A percentile compares a stretch with the other conserved stretches of the same genome.
Conservation (phyloP, 169 alveolate species). For the Ichthyophthirius multifiliis region DNA sequence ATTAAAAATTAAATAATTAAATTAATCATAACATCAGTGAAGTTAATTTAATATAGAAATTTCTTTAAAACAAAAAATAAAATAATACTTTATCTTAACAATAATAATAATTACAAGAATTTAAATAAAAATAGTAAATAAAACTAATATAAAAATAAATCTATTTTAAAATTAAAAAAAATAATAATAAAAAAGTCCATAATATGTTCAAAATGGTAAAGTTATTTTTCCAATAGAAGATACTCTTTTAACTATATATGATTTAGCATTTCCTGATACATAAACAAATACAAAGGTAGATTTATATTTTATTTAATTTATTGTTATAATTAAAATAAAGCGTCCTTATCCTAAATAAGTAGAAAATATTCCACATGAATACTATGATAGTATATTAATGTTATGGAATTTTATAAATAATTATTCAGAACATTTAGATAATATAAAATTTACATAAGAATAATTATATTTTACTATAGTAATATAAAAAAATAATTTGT, state of each 20-base stretch:
- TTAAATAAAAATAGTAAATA: no score
- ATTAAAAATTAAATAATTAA: no score
- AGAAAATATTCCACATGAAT: neutral
- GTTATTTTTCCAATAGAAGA: neutral
- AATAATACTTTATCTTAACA: no score
- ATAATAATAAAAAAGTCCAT: neutral
- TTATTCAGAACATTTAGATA: neutral
- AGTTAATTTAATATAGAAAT: no score
- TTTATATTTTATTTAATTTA: neutral
- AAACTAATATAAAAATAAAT: no score
- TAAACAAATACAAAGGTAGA: neutral
- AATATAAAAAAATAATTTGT: neutral
- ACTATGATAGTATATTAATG: neutral
- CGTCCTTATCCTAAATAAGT: neutral
- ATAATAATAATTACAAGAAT: no score
- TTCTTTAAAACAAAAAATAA: no score
- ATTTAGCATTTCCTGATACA: neutral
- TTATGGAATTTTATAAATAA: neutral
- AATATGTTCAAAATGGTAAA: neutral
- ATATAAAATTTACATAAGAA: conserved; percentile 1
- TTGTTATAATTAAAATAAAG: neutral
- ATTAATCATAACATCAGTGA: no score
- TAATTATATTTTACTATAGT: neutral
- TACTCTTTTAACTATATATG: neutral
- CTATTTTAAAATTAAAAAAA: no score